Evolutionary conservation across 805 yeast genomes (phyloP).

Genomic region (Candida manassasensis): DNA sequence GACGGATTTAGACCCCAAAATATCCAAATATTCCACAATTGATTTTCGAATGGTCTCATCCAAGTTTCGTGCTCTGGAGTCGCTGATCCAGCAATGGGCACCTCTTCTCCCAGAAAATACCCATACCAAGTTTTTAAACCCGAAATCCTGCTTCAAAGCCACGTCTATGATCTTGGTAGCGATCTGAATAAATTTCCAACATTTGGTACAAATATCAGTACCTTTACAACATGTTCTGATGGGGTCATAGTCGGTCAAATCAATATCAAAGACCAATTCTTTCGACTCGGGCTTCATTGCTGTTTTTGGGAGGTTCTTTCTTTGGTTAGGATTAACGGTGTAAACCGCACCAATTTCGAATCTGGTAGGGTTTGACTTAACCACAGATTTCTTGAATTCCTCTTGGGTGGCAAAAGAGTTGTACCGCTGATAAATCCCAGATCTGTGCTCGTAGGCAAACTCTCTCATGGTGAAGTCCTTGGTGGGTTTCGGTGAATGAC

Average conservation of each 20-base stretch:
- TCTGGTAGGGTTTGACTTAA: slow-evolving; percentile 74
- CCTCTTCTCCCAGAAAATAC: slow-evolving; percentile 98
- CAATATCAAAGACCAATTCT: slow-evolving; percentile 93
- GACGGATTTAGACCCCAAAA: slow-evolving; percentile 45
- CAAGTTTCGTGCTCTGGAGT: slow-evolving; percentile 67
- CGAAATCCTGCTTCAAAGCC: slow-evolving; percentile 82
- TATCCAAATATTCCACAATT: slow-evolving; percentile 79
- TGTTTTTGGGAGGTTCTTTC: slow-evolving; percentile 69
- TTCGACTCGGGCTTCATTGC: slow-evolving; percentile 78
- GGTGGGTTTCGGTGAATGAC: slow-evolving; percentile 73
- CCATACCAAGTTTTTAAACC: slow-evolving; percentile 83
- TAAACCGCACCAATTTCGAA: slow-evolving; percentile 95
- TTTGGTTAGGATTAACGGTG: slow-evolving; percentile 78
- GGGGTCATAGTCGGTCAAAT: slow-evolving; percentile 94
- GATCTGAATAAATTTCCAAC: slow-evolving; percentile 89
- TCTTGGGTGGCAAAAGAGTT: slow-evolving; percentile 63
- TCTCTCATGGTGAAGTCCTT: slow-evolving; percentile 84
- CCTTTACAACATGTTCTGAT: slow-evolving; percentile 90
- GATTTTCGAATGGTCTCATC: slow-evolving; percentile 73
- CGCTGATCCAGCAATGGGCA: slow-evolving; percentile 98
- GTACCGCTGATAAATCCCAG: slow-evolving; percentile 89
- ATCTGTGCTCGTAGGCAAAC: slow-evolving; percentile 83
- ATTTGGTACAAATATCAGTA: slow-evolving; percentile 77
- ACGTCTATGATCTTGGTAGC: slow-evolving; percentile 72
- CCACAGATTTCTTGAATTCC: slow-evolving; percentile 76